Base-by-base conservation (phyloP, 2,329 filamentous ascomycete genomes). In the Ophiocordyceps polyrhachis-furcata region DNA sequence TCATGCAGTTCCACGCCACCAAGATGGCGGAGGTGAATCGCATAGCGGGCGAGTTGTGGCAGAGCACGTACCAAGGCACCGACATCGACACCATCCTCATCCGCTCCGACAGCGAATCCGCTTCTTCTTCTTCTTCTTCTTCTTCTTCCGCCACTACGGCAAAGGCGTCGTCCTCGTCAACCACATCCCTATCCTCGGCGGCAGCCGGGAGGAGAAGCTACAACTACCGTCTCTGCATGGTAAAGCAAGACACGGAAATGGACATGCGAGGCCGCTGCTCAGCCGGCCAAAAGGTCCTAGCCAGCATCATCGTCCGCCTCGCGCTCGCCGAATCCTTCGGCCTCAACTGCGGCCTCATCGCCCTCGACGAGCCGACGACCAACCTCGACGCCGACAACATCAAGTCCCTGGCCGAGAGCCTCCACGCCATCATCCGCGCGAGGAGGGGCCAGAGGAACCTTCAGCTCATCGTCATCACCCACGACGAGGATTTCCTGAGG, bases 1-100 rank as follows among this genome's bases (percentile, higher is more conserved):
- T 98, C 56, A 95, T 98, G 85, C 85, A 84, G 56, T 98, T 89
- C 58, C 91, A 98, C 65, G 74, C 81, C 28, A 68, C 94, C 58
- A 98, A 98, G 69, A 98, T 98, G 91, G 84, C 91, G 53, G 88
- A 98, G 60, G 89, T 98, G 60, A 98, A 98, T 62, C 75, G 79
- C 46, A 95, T 95, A 60, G 81, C 93, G 43, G 85, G 83, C 50
- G 91, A 98, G 60, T 73, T 98, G n/a, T 98, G 91, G 91, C 84
- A 85, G 62, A 83, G 80, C 56, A 95, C 91, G 1, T 98, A 98
- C 63, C 85, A 93, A 58, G 91, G 91, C 51, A 96, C 89, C 1
- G 91, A 98, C 57, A 88, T 98, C 45, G 91, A 98, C 66, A 91
- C 84, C 1, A 94, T 98, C 57, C 74, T 93, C 56, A 96, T 98